These are phyloP conservation scores for Laetiporus sulphureus DNA, from an alignment of 1,284 basidiomycete species.

Conservation along the genomic window DNA sequence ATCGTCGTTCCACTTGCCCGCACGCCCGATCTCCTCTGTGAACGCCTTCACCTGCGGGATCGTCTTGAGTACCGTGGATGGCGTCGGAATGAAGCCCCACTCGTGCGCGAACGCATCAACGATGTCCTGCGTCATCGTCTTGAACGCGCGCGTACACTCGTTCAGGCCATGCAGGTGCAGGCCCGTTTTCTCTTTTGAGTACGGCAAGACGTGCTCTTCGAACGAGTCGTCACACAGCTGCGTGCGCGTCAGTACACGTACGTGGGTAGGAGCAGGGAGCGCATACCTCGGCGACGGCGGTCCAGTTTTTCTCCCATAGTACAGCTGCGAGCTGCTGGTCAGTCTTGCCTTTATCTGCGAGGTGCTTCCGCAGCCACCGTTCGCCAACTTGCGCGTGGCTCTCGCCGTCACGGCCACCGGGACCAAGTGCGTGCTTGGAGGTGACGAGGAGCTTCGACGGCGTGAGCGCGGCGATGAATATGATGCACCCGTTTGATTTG, in stretches of 20 bases:
- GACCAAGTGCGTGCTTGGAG: slow-evolving; percentile 88
- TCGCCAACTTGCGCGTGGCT: slow-evolving; percentile 80
- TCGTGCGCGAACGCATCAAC: slow-evolving; percentile 81
- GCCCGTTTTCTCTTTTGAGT: slow-evolving; percentile 78
- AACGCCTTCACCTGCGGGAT: slow-evolving; percentile 71
- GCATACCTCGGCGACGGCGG: slow-evolving; percentile 84
- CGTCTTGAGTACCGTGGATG: slow-evolving; percentile 51
- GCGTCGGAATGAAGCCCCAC: slow-evolving; percentile 90
- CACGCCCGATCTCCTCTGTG: slow-evolving; percentile 60
- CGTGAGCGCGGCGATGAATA: slow-evolving; percentile 88
- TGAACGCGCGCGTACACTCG: slow-evolving; percentile 62
- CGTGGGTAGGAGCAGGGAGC: not conserved
- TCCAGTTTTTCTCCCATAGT: slow-evolving; percentile 84
- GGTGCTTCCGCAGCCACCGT: slow-evolving; percentile 76
- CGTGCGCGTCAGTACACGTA: not conserved
- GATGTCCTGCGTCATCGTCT: slow-evolving; percentile 60
- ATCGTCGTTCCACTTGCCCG: slow-evolving; percentile 79
- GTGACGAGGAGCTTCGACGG: slow-evolving; percentile 76
- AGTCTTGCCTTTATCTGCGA: slow-evolving; percentile 58
- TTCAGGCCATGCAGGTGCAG: slow-evolving; percentile 95
- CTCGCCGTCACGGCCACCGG: slow-evolving; percentile 25
- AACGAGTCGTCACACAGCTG: slow-evolving; percentile 97
- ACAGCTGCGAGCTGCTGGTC: slow-evolving; percentile 68
- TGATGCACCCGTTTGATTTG: slow-evolving; percentile 98
- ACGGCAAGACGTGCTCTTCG: slow-evolving; percentile 94